phyloP scores from a whole-genome alignment of 768 basidiomycete species.

The Neoboletus subvelutipes region DNA sequence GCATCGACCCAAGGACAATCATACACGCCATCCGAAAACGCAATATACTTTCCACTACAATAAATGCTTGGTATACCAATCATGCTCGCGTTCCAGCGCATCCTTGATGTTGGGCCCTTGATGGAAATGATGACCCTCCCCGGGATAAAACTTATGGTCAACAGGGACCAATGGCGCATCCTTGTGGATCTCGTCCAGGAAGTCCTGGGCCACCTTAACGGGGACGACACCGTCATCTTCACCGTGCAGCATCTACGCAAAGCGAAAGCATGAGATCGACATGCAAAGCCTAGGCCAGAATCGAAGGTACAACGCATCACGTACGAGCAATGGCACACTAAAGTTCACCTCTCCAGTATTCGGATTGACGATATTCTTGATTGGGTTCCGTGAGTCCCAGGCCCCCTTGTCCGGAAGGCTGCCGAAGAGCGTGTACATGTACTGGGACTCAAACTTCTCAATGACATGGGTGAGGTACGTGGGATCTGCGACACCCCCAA shows the following conservation, averaged over 20 bases:
- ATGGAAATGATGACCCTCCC: too few relatives aligned
- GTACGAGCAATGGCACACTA: conserved; percentile 56
- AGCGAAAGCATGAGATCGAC: background rate
- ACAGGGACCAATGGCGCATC: too few relatives aligned
- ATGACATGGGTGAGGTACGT: conserved; percentile 51
- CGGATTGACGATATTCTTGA: conserved; percentile 41
- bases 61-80: too few relatives aligned
- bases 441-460: conserved; percentile 66
- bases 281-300: too few relatives aligned
- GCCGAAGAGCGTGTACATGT: conserved; percentile 60
- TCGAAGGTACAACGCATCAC: conserved; percentile 12
- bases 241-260: conserved; percentile 61
- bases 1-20: too few relatives aligned
- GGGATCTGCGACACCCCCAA: conserved; percentile 65
- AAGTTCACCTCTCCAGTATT: conserved; percentile 34
- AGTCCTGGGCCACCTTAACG: too few relatives aligned
- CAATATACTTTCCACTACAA: too few relatives aligned
- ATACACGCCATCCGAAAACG: too few relatives aligned
- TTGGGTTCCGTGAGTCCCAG: conserved; percentile 6
- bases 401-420: conserved; percentile 37
- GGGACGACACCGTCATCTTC: conserved; percentile 59
- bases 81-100: too few relatives aligned
- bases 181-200: too few relatives aligned
- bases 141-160: too few relatives aligned
- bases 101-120: too few relatives aligned